Conservation (phyloP, 768 basidiomycete species). For the Strobilomyces echinocephalus region DNA sequence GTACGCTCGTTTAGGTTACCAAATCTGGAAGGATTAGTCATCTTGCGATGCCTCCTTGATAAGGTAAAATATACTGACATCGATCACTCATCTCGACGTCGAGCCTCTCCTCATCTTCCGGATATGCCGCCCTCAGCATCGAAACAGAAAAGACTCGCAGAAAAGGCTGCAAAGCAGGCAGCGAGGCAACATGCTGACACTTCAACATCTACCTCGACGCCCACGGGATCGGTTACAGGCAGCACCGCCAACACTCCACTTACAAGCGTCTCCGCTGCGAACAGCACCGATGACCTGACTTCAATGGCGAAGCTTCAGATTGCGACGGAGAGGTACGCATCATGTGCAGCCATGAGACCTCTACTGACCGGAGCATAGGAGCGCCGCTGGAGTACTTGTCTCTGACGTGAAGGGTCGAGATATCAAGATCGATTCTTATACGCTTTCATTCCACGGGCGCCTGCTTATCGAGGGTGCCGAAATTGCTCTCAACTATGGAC, state of each 20-base stretch:
- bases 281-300: conserved; percentile 71
- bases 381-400: conserved; percentile 85
- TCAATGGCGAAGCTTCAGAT: conserved; percentile 87
- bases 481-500: conserved; percentile 82
- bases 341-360: background rate
- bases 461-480: conserved; percentile 64
- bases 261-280: conserved; percentile 76
- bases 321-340: conserved; percentile 78
- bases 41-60: conserved; percentile 15
- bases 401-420: conserved; percentile 92
- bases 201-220: conserved; percentile 50
- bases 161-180: conserved; percentile 83
- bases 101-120: conserved; percentile 7
- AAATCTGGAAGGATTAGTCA: conserved; percentile 25
- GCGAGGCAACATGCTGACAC: conserved; percentile 47
- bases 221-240: conserved; percentile 61
- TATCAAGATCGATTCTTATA: conserved; percentile 95
- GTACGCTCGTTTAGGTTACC: background rate
- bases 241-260: conserved; percentile 72
- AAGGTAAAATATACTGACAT: conserved; percentile 17
- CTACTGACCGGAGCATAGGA: conserved; percentile 43
- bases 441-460: conserved; percentile 95
- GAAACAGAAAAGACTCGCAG: conserved; percentile 91
- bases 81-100: conserved; percentile 21
- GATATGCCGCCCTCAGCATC: conserved; percentile 75